Evolutionary conservation across 2,329 filamentous ascomycete genomes (phyloP), one percentile per base, ranked within the genome.

Genomic region (Phialophora chinensis): DNA sequence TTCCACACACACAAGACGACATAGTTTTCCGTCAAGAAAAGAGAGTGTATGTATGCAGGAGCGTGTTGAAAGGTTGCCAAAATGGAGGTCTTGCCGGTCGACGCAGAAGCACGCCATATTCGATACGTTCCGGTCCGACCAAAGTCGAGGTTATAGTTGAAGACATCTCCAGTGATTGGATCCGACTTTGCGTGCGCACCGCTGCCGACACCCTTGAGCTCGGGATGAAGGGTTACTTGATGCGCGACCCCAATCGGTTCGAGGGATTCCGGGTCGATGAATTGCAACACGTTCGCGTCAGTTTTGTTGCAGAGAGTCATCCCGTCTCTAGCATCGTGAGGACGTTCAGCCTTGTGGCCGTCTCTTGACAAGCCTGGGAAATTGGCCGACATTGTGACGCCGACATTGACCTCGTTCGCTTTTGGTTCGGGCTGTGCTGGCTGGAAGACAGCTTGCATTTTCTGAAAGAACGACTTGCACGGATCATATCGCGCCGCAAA

Each of bases 41-140:
- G 84, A 8, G 91, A 94, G 78, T 96, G 92, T n/a, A 96, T 86
- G 73, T 95, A 96, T 0, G 91, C 88, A 0, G 90, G 75, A 2
- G 81, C 79, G 3, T 78, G 76, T 0, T 78, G 77, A 66, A 95
- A 86, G 0, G 85, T 88, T 2, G 91, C 91, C 0, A 96, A 83
- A 20, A 95, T 88, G 0, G 87, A 85, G 0, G 90, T 91, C 62
- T 86, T 80, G 0, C 89, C 90, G 0, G 87, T 89, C 0, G 82
- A 75, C 0, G 87, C 85, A 20, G 85, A 88, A 2, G 87, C 85
- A 1, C 84, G 80, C 76, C 93, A 95, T 17, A 95, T 74, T 17
- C 90, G 87, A 74, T 94, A 95, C 0, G 82, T 86, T 0, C 86
- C 76, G 0, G 74, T 75, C 0, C 75, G 77, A 0, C 87, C 88